A percentile compares a stretch with the other conserved stretches of the same genome.
Conservation (phyloP, 179 eudicot species). For the Gypsophila paniculata region DNA sequence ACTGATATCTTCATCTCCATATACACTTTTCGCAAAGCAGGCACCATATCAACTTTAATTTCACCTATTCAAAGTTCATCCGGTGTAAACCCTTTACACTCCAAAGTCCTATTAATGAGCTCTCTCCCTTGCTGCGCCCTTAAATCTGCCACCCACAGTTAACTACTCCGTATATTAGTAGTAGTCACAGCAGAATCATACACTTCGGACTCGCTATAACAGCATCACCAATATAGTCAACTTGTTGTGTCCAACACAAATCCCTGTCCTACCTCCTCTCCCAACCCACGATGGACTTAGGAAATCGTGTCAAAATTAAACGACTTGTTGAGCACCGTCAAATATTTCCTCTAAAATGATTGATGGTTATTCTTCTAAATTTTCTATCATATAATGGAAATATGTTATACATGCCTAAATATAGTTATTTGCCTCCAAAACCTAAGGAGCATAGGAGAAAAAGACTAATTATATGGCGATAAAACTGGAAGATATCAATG, state of each 20-base stretch:
- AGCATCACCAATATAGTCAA: too few species aligned
- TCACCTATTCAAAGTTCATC: slow-evolving; percentile 28
- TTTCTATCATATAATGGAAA: not conserved
- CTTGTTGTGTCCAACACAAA: too few species aligned
- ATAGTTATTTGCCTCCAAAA: slow-evolving; percentile 12
- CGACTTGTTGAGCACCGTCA: slow-evolving; percentile 26
- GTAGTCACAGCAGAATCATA: not conserved
- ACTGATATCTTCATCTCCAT: too few species aligned
- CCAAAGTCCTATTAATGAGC: not conserved
- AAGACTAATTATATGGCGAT: slow-evolving; percentile 19
- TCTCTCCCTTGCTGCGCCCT: not conserved
- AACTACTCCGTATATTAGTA: not conserved
- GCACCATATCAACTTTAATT: slow-evolving; percentile 17
- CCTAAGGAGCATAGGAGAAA: slow-evolving; percentile 6
- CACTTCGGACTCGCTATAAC: not conserved
- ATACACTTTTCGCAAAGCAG: not conserved
- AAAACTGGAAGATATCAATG: slow-evolving; percentile 12
- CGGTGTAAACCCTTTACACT: slow-evolving; percentile 13
- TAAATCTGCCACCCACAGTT: slow-evolving; percentile 1
- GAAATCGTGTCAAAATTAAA: too few species aligned
- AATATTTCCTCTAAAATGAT: not conserved
- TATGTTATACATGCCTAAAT: slow-evolving; percentile 1
- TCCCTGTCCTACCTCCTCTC: too few species aligned
- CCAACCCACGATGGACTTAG: too few species aligned
- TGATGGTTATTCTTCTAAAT: not conserved